phyloP scores from a whole-genome alignment of 2,329 filamentous ascomycete genomes.

The Talaromyces verruculosus region DNA sequence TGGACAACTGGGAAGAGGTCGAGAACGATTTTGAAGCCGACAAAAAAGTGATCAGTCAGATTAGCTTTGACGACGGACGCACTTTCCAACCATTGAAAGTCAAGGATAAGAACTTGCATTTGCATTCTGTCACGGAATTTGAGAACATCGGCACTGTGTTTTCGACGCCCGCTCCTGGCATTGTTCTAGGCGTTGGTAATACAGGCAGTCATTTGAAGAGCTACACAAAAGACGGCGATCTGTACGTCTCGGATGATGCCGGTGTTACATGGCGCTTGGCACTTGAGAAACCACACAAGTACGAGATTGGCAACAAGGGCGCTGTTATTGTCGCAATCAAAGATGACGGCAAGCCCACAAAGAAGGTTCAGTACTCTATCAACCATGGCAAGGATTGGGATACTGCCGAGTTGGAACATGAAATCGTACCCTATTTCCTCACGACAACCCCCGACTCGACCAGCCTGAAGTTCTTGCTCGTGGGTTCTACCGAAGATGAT shows the following conservation, averaged over 20 bases:
- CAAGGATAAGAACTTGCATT: constrained; percentile 68
- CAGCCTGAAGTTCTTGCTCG: constrained; percentile 82
- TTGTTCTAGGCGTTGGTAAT: constrained; percentile 94
- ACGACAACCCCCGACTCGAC: constrained; percentile 93
- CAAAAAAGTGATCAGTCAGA: constrained; percentile 70
- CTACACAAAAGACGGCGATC: constrained; percentile 67
- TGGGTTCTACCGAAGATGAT: constrained; percentile 59
- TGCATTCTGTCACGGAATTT: constrained; percentile 88
- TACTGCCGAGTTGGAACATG: constrained; percentile 65
- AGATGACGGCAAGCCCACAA: constrained; percentile 60
- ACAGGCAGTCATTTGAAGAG: constrained; percentile 70
- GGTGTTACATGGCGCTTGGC: constrained; percentile 77
- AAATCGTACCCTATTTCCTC: constrained; percentile 69
- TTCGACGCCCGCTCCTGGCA: constrained; percentile 87
- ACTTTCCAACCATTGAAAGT: constrained; percentile 74
- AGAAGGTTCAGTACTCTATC: constrained; percentile 71
- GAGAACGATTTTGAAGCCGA: constrained; percentile 48
- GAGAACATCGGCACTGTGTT: constrained; percentile 83
- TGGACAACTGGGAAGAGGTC: constrained; percentile 81
- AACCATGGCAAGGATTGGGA: constrained; percentile 88
- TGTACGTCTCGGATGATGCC: constrained; percentile 89
- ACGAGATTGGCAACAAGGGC: constrained; percentile 92
- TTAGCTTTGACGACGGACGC: constrained; percentile 93
- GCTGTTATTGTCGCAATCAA: constrained; percentile 81
- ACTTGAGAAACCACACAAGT: constrained; percentile 82